These are phyloP conservation scores for Penicillium digitatum DNA, from an alignment of 2,329 filamentous ascomycete genomes.

Conservation along the genomic window DNA sequence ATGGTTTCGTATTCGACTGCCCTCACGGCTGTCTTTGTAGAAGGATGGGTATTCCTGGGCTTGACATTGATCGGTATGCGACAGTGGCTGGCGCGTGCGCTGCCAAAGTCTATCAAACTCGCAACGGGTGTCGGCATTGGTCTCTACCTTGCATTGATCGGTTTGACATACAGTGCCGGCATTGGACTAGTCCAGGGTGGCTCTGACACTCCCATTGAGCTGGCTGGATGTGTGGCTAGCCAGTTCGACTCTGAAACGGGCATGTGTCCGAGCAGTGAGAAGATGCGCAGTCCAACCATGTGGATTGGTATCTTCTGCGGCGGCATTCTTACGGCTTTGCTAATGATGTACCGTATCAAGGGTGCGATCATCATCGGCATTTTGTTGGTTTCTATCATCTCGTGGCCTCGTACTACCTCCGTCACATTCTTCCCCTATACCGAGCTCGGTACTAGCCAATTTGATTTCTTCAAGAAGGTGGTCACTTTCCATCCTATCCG, in stretches of 20 bases:
- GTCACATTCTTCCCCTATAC: slow-evolving; percentile 81
- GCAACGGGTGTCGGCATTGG: slow-evolving; percentile 83
- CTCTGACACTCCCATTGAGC: slow-evolving; percentile 63
- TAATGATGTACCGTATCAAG: slow-evolving; percentile 83
- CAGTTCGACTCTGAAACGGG: slow-evolving; percentile 40
- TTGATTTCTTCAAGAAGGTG: slow-evolving; percentile 85
- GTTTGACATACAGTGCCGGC: slow-evolving; percentile 71
- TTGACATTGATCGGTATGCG: slow-evolving; percentile 76
- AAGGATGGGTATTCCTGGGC: slow-evolving; percentile 79
- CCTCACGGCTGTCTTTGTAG: slow-evolving; percentile 81
- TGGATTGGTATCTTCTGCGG: slow-evolving; percentile 89
- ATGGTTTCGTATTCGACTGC: slow-evolving; percentile 70
- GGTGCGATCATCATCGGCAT: slow-evolving; percentile 83
- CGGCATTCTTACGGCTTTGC: slow-evolving; percentile 70
- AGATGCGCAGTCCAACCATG: slow-evolving; percentile 79
- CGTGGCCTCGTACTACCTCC: slow-evolving; percentile 72
- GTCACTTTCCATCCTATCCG: slow-evolving; percentile 77
- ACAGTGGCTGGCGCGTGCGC: slow-evolving; percentile 81
- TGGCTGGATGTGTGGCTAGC: slow-evolving; percentile 65
- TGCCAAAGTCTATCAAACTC: slow-evolving; percentile 80
- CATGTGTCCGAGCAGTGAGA: slow-evolving; percentile 59
- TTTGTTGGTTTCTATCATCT: slow-evolving; percentile 78
- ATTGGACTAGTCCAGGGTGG: slow-evolving; percentile 73
- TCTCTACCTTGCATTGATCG: slow-evolving; percentile 65
- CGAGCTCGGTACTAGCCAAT: slow-evolving; percentile 62